Base-by-base conservation (phyloP, 305 asterid species). In the Solanum aculeatissimum region DNA sequence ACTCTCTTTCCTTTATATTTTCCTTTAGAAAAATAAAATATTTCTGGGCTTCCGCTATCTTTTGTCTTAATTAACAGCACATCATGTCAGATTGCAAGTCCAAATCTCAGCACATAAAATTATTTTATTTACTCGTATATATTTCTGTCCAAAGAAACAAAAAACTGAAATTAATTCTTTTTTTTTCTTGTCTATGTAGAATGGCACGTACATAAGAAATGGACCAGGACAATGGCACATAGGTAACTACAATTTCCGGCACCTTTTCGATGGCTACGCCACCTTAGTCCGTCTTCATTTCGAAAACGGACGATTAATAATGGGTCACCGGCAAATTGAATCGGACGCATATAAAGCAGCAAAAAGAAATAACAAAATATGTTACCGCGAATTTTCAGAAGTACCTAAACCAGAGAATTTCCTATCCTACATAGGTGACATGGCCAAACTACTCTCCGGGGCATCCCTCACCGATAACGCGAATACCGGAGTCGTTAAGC, bases 141-240 rank as follows among this genome's bases (percentile, higher is more conserved):
- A 58, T 40, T 53, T 32, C 38, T 19, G 47, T 21, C 32, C 1
- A 51, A 23, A 16, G 1, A 13, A 79, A 55, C 1, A 32, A 68
- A 3, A 62, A 43, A 15, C 15, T 23, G 49, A 27, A 55, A 60
- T 40, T 38, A 47, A 42, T 40, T 32, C 12, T 10, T 57, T 43
- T 23, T 23, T 12, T 12, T 78, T 80, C 83, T 62, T 84, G 86
- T 43, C 88, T 87, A 85, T 88, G 91, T 93, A 97, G 99, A 92
- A 89, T 19, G 99, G 99, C 29, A 97, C 98, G 29, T 95, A 97
- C 90, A 90, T 97, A 4, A 90, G 99, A 82, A 97, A 97, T 75
- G 99, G 99, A 0, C 99, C 99, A 32, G 99, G 99, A 1, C 89
- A 91, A 69, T 97, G 99, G 99, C 92, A 97, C 89, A 72, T 97